phyloP scores from a whole-genome alignment of 495 filamentous ascomycete genomes.

The Clohesyomyces aquaticus region DNA sequence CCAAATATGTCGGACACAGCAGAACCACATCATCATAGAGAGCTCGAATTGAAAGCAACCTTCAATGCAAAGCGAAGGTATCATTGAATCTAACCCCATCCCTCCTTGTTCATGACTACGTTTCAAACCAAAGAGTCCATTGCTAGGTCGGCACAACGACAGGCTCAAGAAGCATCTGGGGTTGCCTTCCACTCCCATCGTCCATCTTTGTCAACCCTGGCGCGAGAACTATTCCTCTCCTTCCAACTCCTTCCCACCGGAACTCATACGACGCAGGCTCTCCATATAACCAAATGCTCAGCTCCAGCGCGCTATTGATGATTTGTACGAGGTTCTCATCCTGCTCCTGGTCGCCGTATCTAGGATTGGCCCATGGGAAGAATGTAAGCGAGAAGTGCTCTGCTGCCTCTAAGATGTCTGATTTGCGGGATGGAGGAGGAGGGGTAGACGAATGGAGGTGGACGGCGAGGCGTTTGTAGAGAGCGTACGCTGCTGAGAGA shows the following conservation, averaged over 20 bases:
- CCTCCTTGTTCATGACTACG: too few relatives aligned
- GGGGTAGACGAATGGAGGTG: constrained; percentile 22
- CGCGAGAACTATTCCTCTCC: constrained; percentile 21
- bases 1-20: too few relatives aligned
- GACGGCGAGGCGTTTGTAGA: constrained; percentile 30
- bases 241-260: constrained; percentile 17
- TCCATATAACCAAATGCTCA: constrained; percentile 27
- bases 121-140: too few relatives aligned
- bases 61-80: too few relatives aligned
- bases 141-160: constrained; percentile 4
- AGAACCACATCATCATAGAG: too few relatives aligned
- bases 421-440: neutral
- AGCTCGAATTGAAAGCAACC: too few relatives aligned
- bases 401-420: constrained; percentile 25
- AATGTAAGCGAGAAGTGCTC: constrained; percentile 33
- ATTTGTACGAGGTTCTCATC: constrained; percentile 32
- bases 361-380: constrained; percentile 34
- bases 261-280: constrained; percentile 18
- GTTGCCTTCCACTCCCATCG: neutral
- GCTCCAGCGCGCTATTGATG: constrained; percentile 21
- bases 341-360: constrained; percentile 21
- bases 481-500: constrained; percentile 17
- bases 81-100: too few relatives aligned
- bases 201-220: constrained; percentile 13
- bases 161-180: constrained; percentile 14